These are phyloP conservation scores for Corinectria fuckeliana DNA, from an alignment of 2,329 filamentous ascomycete genomes.

Conservation along the genomic window DNA sequence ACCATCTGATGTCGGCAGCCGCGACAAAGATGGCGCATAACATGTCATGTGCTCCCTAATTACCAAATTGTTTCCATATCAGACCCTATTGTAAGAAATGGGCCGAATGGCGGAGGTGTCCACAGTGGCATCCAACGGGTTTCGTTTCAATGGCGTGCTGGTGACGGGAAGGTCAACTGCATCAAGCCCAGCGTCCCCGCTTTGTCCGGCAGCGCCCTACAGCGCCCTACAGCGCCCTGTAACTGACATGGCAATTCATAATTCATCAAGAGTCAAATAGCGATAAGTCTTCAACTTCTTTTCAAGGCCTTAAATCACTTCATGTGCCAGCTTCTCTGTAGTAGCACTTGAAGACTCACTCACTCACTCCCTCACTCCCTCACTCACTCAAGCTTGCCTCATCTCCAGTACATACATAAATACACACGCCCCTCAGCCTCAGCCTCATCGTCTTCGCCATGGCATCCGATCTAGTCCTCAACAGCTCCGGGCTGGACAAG, in stretches of 20 bases:
- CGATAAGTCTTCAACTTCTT: neutral
- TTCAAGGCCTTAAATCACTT: neutral
- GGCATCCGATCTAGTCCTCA: conserved; percentile 31
- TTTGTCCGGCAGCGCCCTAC: conserved; percentile 1
- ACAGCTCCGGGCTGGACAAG: conserved; percentile 14
- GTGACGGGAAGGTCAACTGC: neutral
- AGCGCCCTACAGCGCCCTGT: conserved; percentile 1
- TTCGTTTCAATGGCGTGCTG: conserved; percentile 11
- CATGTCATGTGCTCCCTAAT: neutral
- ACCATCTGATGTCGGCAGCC: neutral
- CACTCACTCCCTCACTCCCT: neutral
- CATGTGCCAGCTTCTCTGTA: neutral
- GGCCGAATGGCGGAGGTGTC: conserved; percentile 31
- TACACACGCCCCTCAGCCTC: no score
- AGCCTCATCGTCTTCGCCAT: conserved; percentile 12
- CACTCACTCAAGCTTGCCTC: neutral
- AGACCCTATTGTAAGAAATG: neutral
- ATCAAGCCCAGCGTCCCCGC: neutral
- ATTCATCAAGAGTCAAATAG: neutral
- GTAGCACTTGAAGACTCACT: neutral
- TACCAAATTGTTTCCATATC: neutral
- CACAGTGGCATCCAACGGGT: conserved; percentile 1
- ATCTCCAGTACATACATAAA: no score
- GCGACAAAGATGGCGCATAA: neutral
- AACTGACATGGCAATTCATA: neutral